Base-by-base conservation (phyloP, 2,329 filamentous ascomycete genomes). In the Fusarium praegraminearum region DNA sequence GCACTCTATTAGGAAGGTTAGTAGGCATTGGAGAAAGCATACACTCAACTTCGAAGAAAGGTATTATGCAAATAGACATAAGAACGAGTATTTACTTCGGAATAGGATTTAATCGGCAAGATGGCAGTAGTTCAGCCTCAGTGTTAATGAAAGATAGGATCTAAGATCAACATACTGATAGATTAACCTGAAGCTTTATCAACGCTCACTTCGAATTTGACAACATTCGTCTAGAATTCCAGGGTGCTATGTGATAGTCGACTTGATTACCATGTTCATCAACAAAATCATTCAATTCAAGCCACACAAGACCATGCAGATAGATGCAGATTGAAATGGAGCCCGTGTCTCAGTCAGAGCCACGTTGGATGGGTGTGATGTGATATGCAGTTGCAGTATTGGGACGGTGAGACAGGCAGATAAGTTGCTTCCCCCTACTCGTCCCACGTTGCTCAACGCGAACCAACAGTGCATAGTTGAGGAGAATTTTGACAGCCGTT, bases 331-430 rank as follows among this genome's bases (percentile, higher is more conserved):
- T 38, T 26, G 35, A 50, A 40, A n/a, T 49, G 24, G 47, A 66
- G 40, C 50, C 35, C 11, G 33, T 69, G 65, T 69, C 66, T 69
- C 55, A 38, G 44, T 36, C 51, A 49, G 47, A 56, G 30, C 33
- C 22, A 30, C n/a, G 36, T 64, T 35, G 56, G 35, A 41, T 47
- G 33, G 24, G 38, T 36, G 41, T 44, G n/a, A 35, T 30, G 43
- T 53, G 28, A 30, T 30, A 30, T 30, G 28, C 28, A 30, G 28
- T 30, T 30, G 46, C 53, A 58, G 46, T 45, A 44, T 40, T 40
- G 11, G 38, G 26, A 32, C 57, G 59, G 58, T 62, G 59, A 66
- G 66, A 73, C 65, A 73, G 32, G n/a, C 58, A 62, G 50, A 52
- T 62, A 41, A 58, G 44, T 35, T 50, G 46, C 32, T 50, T 57